Evolutionary conservation across 2,329 filamentous ascomycete species (phyloP), one percentile per base, ranked within the genome.

Genomic region (Podosphaera aphanis): DNA sequence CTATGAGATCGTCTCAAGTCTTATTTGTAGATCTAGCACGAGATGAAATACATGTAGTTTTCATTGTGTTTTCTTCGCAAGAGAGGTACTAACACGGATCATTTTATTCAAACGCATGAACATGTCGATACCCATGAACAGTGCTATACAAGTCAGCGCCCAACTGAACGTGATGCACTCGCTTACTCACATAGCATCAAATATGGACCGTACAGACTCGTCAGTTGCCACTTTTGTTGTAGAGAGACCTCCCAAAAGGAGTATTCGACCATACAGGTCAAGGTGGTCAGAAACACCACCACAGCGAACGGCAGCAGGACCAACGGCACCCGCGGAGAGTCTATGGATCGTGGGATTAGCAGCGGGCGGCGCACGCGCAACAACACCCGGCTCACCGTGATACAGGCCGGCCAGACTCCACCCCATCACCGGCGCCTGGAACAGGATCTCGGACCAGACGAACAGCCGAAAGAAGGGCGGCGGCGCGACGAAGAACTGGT

Each of bases 261-360:
- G 51, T 70, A 72, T 47, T 80, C 76, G 1, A 68, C 65, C 40
- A 80, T 64, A 53, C 76, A 81, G 0, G 72, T 71, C 37, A 71
- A 54, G 0, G 77, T 79, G 1, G 76, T 78, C 46, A 79, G 50
- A 31, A 67, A 70, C 0, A 73, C 71, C 54, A 78, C 67, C 8
- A 73, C 58, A 0, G 70, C 68, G 52, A 71, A 79, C 2, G 73
- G 60, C 1, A 80, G 65, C 1, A 81, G 62, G 44, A 75, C 68
- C 0, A 79, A 59, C 0, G 75, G 73, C 3, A 75, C 52, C 42
- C 69, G 64, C 0, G 73, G 67, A 46, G 74, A 66, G 54, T 74
- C 70, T 72, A 33, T 2, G 6, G 5, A 47, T 42, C 5, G 7
- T 29, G 11, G 31, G 21, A 21, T 50, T 18, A 49, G 49, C 25